A percentile compares a stretch with the other conserved stretches of the same genome.
These are phyloP conservation scores for Chytriomyces sp. DNA, from an alignment of 192 early-diverging fungal genomes.

Conservation along the genomic window DNA sequence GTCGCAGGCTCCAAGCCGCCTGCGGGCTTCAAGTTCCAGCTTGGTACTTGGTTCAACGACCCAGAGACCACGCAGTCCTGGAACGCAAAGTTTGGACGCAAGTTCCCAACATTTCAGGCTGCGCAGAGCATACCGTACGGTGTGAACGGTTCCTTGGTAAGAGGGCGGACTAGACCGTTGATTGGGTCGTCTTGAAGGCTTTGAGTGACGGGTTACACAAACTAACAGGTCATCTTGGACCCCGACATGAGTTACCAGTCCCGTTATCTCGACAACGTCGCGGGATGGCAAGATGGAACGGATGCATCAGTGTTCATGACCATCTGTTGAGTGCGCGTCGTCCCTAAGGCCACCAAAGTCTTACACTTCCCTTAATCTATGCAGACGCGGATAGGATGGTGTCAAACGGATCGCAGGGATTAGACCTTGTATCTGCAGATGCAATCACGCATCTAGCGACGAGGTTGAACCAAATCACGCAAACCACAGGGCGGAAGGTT, in stretches of 20 bases:
- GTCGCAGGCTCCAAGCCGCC: not conserved
- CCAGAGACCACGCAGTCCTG: not conserved
- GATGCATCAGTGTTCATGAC: conserved; percentile 11
- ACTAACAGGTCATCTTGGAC: no score
- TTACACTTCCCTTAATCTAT: not conserved
- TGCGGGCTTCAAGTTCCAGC: not conserved
- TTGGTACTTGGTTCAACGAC: not conserved
- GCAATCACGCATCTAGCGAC: not conserved
- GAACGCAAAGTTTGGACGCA: not conserved
- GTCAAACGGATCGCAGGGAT: not conserved
- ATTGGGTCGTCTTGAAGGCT: no score
- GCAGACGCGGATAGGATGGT: not conserved
- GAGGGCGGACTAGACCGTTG: conserved; percentile 5
- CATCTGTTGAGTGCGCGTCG: not conserved
- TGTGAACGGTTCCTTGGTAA: not conserved
- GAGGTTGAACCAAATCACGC: not conserved
- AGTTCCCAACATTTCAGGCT: not conserved
- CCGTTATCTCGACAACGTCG: not conserved
- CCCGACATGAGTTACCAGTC: no score
- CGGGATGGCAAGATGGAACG: not conserved
- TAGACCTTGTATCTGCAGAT: not conserved
- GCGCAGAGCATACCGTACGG: not conserved
- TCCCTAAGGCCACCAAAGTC: not conserved
- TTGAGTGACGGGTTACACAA: not conserved
- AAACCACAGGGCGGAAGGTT: conserved; percentile 4